phyloP scores from a whole-genome alignment of 73 alveolate species.

The Paramecium caudatum region DNA sequence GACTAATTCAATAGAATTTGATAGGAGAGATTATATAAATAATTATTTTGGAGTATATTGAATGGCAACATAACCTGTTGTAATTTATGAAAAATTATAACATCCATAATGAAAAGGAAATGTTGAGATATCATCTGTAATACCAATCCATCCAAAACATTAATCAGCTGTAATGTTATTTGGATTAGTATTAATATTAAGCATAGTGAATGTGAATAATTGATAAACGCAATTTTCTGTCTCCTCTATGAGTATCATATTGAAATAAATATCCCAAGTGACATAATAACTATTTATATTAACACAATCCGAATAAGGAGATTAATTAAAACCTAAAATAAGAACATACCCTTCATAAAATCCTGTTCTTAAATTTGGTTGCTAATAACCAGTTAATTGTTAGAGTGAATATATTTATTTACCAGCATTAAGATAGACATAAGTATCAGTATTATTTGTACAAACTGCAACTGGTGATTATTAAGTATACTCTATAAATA shows the following conservation, averaged over 20 bases:
- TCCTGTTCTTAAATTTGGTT: not conserved
- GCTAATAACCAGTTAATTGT: not conserved
- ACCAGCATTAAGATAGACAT: not conserved
- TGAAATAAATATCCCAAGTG: not conserved
- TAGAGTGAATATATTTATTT: not conserved
- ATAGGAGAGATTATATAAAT: not conserved
- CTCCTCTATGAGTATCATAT: not conserved
- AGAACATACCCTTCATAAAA: not conserved
- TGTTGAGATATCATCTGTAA: constrained; percentile 15
- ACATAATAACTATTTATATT: not conserved
- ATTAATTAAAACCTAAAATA: not conserved
- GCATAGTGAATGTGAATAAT: not conserved
- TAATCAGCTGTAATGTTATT: not conserved
- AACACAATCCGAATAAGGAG: not conserved
- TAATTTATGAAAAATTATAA: not conserved
- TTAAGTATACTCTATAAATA: not conserved
- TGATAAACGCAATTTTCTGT: constrained; percentile 16
- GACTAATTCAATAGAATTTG: not conserved
- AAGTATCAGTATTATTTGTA: constrained; percentile 27
- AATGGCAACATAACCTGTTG: not conserved
- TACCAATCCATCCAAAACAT: constrained; percentile 24
- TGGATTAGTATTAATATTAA: not conserved
- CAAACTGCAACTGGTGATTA: not conserved
- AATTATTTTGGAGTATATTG: constrained; percentile 3
- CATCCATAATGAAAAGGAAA: constrained; percentile 18